Evolutionary conservation across 441 rosid species (phyloP), one percentile per base, ranked within the genome.

Genomic region (Populus hybrid): DNA sequence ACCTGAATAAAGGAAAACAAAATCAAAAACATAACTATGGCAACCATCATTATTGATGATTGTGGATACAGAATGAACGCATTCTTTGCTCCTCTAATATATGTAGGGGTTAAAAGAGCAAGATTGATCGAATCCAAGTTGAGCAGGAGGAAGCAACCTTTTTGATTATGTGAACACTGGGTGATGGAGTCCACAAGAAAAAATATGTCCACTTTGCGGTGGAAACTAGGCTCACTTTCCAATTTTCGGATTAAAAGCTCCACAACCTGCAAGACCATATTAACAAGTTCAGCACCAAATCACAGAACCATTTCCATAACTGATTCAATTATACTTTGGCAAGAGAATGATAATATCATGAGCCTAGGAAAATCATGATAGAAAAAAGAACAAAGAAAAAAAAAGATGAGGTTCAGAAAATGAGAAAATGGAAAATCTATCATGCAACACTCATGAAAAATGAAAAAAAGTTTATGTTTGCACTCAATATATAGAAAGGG

Each of bases 181-280:
- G 99, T 96, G 75, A 96, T 96, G 30, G 98, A 96, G 84, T 96
- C 99, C 73, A 96, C 95, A 64, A 96, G 97, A 86, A 92, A 96
- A 86, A 96, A 94, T 70, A 96, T 82, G 86, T 92, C 97, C 82
- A 96, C 97, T 89, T 88, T 94, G 64, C 95, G 93, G 81, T 89
- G 92, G 78, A 84, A 90, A 83, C 93, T 94, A 79, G 95, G 85
- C 84, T 94, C 98, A 80, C 80, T 88, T 87, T 92, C 98, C 89
- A 96, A 85, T 83, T 96, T 96, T 50, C 88, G 88, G 78, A 96
- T 92, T 40, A 96, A 89, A 80, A 96, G 97, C 78, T 96, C 98
- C 81, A 96, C 97, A 81, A 96, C 98, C 99, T 96, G 91, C 82
- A 89, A 23, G 76, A 73, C 78, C 81, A 82, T 79, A 68, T 46